Evolutionary conservation across 2,329 filamentous ascomycete species (phyloP), one percentile per base, ranked within the genome.

Genomic region (Basipetospora sp.): DNA sequence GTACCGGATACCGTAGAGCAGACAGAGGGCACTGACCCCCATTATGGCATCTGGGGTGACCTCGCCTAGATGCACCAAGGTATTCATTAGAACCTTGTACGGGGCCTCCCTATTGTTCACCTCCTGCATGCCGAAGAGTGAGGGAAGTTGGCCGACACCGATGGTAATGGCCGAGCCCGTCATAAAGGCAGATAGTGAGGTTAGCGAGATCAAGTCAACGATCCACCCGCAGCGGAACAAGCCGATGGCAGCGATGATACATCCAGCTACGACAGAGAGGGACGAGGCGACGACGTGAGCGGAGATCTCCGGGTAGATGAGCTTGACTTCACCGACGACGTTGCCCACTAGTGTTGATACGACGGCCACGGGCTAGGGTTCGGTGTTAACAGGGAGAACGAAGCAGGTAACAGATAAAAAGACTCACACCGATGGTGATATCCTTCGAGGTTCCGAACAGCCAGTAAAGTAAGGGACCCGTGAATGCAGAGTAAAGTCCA

Each of bases 381-480:
- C n/a, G n/a, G n/a, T n/a, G 4, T 22, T 4, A 25, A 25, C 6
- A 25, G 22, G 11, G 22, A 25, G 22, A 25, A 11, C 6, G 22
- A 25, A 11, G 11, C 6, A 25, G 22, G 11, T 11, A 25, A 25
- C 6, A 25, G 22, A 6, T 25, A 11, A 25, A 6, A 11, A 25
- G 2, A 70, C 77, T 60, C 66, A 83, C 80, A 13, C 88, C 88
- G 40, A 96, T 96, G 8, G 88, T 94, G 52, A 98, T 96, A 57
- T 98, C 88, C 55, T 96, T 98, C 11, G 88, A 94, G 0, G 90
- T 98, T 25, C 87, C 90, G 52, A 96, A 96, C 53, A 94, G 81
- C 88, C 88, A 96, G 60, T 98, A 98, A 43, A 94, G 69, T 44
- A 94, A 57, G 13, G 93, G 87, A 36, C 88, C 90, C 71, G 94